phyloP scores from a whole-genome alignment of 2,329 filamentous ascomycete genomes.

The Microdochium nivale region DNA sequence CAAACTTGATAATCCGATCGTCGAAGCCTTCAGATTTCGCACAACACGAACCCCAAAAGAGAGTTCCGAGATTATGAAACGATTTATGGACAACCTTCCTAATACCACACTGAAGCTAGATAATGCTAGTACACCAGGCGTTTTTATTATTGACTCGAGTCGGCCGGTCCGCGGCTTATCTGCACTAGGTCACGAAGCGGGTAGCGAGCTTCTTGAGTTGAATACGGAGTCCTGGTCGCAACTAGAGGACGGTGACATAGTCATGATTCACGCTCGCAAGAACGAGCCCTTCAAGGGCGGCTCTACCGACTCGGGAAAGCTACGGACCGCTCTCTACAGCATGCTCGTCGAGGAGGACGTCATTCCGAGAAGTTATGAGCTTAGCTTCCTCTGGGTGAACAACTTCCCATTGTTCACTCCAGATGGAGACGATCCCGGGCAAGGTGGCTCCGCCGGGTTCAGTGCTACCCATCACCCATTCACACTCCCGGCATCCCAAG shows the following conservation, averaged over 20 bases:
- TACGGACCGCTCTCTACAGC: slow-evolving; percentile 63
- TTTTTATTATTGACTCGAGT: slow-evolving; percentile 65
- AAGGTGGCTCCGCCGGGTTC: slow-evolving; percentile 74
- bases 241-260: slow-evolving; percentile 64
- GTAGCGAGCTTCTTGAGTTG: slow-evolving; percentile 13
- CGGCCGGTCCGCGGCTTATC: slow-evolving; percentile 71
- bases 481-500: slow-evolving; percentile 67
- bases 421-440: slow-evolving; percentile 53
- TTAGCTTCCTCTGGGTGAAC: slow-evolving; percentile 74
- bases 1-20: slow-evolving; percentile 53
- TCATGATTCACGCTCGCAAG: slow-evolving; percentile 73
- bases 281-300: slow-evolving; percentile 59
- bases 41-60: slow-evolving; percentile 39
- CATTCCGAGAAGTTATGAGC: slow-evolving; percentile 39
- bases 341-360: slow-evolving; percentile 56
- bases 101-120: slow-evolving; percentile 53
- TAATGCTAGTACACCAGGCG: slow-evolving; percentile 67
- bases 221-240: slow-evolving; percentile 9
- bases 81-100: slow-evolving; percentile 61
- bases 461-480: slow-evolving; percentile 92
- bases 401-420: slow-evolving; percentile 88
- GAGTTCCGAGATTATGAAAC: slow-evolving; percentile 32
- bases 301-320: slow-evolving; percentile 62
- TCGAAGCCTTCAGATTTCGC: slow-evolving; percentile 67
- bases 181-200: slow-evolving; percentile 19